phyloP scores from a whole-genome alignment of 2,329 filamentous ascomycete genomes.

The Alternaria metachromatica region DNA sequence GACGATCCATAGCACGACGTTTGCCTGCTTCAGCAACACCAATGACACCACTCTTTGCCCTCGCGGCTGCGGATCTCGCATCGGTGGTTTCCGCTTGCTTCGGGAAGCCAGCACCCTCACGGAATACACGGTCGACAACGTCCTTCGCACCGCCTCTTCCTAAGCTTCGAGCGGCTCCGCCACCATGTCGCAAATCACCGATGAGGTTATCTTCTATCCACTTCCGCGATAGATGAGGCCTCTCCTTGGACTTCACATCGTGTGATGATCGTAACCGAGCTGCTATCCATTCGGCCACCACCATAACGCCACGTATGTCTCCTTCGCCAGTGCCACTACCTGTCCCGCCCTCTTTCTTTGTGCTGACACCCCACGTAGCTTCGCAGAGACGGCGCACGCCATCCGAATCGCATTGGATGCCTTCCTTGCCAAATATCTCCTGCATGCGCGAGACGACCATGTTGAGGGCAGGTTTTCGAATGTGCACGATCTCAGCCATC shows the following conservation, averaged over 20 bases:
- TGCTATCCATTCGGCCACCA: conserved; percentile 86
- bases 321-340: conserved; percentile 70
- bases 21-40: conserved; percentile 77
- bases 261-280: conserved; percentile 65
- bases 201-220: conserved; percentile 79
- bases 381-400: conserved; percentile 86
- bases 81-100: conserved; percentile 60
- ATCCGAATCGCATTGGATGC: conserved; percentile 85
- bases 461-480: conserved; percentile 86
- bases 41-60: conserved; percentile 55
- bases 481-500: conserved; percentile 88
- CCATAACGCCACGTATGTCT: conserved; percentile 83
- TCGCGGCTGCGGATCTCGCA: conserved; percentile 61
- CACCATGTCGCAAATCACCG: conserved; percentile 71
- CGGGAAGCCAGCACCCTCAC: conserved; percentile 79
- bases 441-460: conserved; percentile 84
- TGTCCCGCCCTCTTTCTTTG: conserved; percentile 68
- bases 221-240: conserved; percentile 68
- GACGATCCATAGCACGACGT: conserved; percentile 72
- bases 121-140: conserved; percentile 78
- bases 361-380: conserved; percentile 79
- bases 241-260: conserved; percentile 45
- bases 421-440: conserved; percentile 85
- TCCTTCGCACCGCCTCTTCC: conserved; percentile 76
- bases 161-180: conserved; percentile 72